These are phyloP conservation scores for Fusarium sp. DNA, from an alignment of 2,329 filamentous ascomycete genomes.

Conservation along the genomic window DNA sequence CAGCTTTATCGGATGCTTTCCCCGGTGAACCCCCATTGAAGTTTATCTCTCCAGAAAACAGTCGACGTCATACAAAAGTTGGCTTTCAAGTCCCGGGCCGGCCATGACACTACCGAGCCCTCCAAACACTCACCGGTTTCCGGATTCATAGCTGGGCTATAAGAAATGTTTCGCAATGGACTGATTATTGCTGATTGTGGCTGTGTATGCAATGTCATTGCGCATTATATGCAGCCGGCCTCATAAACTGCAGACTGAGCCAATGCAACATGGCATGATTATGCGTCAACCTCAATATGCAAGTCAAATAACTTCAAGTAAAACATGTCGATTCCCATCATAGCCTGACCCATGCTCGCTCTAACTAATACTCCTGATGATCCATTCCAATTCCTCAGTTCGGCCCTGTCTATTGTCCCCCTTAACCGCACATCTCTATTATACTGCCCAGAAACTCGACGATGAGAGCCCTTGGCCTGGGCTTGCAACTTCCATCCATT, in stretches of 20 bases:
- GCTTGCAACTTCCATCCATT: constrained; percentile 1
- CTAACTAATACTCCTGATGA: constrained; percentile 41
- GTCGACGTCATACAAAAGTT: constrained; percentile 14
- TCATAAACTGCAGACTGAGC: neutral
- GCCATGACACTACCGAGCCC: constrained; percentile 2
- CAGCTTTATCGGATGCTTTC: constrained; percentile 7
- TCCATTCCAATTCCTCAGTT: constrained; percentile 17
- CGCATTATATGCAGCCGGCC: constrained; percentile 8
- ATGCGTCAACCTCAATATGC: neutral
- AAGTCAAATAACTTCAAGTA: neutral
- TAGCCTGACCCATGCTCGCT: constrained; percentile 38
- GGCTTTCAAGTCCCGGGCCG: constrained; percentile 9
- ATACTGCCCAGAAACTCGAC: neutral
- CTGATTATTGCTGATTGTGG: constrained; percentile 2
- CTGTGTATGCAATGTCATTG: constrained; percentile 1
- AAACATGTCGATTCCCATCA: constrained; percentile 12
- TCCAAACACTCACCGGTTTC: neutral
- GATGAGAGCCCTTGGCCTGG: constrained; percentile 3
- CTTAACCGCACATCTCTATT: constrained; percentile 10
- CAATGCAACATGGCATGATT: constrained; percentile 2
- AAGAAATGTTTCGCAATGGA: neutral
- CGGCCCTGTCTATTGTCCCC: constrained; percentile 31
- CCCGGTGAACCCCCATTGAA: neutral
- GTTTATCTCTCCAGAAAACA: neutral
- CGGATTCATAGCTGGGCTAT: neutral